Percentiles rank a stretch among this genome's conserved stretches.
Conservation (phyloP, 2,329 filamentous ascomycete genomes). For the Botrytis cinerea region DNA sequence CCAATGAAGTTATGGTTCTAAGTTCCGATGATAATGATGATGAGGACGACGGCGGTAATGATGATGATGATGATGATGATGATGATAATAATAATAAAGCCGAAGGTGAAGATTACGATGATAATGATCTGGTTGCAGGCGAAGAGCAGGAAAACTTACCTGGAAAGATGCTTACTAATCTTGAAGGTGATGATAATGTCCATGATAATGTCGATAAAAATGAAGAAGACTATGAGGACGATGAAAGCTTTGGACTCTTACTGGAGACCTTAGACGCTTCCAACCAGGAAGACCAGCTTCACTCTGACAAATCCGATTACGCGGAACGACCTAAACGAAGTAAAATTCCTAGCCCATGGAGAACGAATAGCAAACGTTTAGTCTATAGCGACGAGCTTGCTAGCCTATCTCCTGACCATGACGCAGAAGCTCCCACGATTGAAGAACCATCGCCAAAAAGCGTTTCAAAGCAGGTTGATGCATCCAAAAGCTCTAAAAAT, state of each 20-base stretch:
- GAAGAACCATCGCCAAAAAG: slow-evolving; percentile 13
- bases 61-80: background rate
- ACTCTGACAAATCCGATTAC: slow-evolving; percentile 30
- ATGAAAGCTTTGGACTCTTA: slow-evolving; percentile 40
- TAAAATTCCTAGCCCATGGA: slow-evolving; percentile 41
- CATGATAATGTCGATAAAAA: background rate
- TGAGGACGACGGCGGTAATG: background rate
- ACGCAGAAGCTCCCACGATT: slow-evolving; percentile 23
- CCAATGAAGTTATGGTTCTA: slow-evolving; percentile 35
- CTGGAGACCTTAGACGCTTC: slow-evolving; percentile 42
- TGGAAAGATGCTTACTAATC: background rate
- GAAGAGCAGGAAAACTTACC: slow-evolving; percentile 37
- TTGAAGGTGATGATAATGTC: background rate
- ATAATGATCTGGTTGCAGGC: slow-evolving; percentile 37
- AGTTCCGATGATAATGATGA: slow-evolving; percentile 30
- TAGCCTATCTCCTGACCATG: slow-evolving; percentile 25
- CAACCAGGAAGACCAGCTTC: slow-evolving; percentile 18
- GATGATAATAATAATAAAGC: slow-evolving; percentile 29
- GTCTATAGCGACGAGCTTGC: slow-evolving; percentile 40
- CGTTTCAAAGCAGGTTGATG: background rate
- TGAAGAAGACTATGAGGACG: slow-evolving; percentile 30
- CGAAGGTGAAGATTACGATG: slow-evolving; percentile 10
- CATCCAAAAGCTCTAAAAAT: background rate
- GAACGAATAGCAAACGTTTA: slow-evolving; percentile 39
- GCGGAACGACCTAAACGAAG: slow-evolving; percentile 37